phyloP scores from a whole-genome alignment of 768 basidiomycete genomes.

The Serendipita vermifera region DNA sequence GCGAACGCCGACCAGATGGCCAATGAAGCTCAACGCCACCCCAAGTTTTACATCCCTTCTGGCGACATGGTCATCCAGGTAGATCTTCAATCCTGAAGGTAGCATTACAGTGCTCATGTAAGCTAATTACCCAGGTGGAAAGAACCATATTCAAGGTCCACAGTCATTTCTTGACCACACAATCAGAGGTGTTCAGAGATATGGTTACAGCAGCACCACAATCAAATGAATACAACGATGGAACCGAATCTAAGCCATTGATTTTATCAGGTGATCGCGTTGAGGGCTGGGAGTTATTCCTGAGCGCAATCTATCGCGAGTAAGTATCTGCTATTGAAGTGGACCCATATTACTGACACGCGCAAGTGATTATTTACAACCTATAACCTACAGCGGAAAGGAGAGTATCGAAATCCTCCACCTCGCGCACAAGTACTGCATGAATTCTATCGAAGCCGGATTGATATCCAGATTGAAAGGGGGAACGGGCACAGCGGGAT shows the following conservation, averaged over 20 bases:
- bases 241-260: not conserved
- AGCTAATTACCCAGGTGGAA: no score
- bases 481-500: not conserved
- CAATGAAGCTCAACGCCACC: not conserved
- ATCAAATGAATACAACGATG: no score
- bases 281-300: not conserved
- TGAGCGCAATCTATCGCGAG: not conserved
- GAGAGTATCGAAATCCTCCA: not conserved
- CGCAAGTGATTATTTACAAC: not conserved
- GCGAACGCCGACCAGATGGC: not conserved
- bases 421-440: not conserved
- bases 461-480: not conserved
- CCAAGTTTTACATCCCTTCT: not conserved
- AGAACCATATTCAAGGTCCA: constrained; percentile 3
- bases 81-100: not conserved
- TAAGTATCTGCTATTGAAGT: no score
- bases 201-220: not conserved
- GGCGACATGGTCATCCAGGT: not conserved
- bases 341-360: no score
- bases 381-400: no score
- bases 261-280: not conserved
- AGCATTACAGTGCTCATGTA: no score
- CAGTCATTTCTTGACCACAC: not conserved
- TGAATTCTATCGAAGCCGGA: not conserved
- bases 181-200: not conserved